phyloP scores from a whole-genome alignment of 768 basidiomycete genomes.

The Suillus spraguei region DNA sequence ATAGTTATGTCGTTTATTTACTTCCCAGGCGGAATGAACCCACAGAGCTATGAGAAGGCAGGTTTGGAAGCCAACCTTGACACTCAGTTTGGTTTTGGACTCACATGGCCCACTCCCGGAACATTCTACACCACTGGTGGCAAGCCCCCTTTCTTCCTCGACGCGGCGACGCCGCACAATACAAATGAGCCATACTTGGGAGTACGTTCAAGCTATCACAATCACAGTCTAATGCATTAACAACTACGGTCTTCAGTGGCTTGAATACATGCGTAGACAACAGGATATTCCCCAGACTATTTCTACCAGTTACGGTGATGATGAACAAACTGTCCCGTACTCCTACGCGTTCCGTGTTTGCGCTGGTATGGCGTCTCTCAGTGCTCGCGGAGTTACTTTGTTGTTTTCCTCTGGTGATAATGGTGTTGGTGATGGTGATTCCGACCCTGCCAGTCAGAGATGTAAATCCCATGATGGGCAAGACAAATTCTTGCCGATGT shows the following conservation, averaged over 20 bases:
- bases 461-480: conserved; percentile 63
- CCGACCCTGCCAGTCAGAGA: conserved; percentile 50
- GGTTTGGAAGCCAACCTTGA: conserved; percentile 71
- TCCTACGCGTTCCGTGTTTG: conserved; percentile 63
- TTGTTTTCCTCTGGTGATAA: conserved; percentile 67
- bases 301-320: conserved; percentile 73
- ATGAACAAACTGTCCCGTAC: conserved; percentile 74
- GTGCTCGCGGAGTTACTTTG: conserved; percentile 66
- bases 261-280: conserved; percentile 57
- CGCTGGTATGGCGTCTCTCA: conserved; percentile 62
- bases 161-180: conserved; percentile 39
- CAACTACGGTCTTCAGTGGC: conserved; percentile 46
- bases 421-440: conserved; percentile 67
- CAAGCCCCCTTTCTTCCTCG: conserved; percentile 57
- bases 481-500: conserved; percentile 60
- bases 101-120: conserved; percentile 60
- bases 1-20: conserved; percentile 14
- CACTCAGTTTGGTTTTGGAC: conserved; percentile 65
- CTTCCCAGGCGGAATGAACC: conserved; percentile 57
- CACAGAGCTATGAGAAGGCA: conserved; percentile 53
- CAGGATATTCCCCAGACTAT: conserved; percentile 56
- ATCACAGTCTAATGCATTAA: background rate
- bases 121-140: conserved; percentile 69
- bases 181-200: conserved; percentile 52
- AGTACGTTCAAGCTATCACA: conserved; percentile 29